phyloP scores from a whole-genome alignment of 23 red algal species.

The Gracilaria vermiculophylla region DNA sequence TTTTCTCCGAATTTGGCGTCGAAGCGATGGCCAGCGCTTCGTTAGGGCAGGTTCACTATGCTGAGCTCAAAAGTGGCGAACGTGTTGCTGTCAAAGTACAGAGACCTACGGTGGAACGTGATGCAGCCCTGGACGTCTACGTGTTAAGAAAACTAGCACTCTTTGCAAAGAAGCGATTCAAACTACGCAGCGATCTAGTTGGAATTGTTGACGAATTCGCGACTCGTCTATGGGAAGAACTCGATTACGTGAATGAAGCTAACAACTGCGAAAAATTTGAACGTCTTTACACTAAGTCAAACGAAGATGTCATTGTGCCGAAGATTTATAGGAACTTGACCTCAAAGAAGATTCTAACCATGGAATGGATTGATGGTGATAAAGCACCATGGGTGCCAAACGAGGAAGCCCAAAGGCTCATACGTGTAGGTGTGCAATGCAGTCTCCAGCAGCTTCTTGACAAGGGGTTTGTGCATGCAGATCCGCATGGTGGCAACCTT shows the following conservation, averaged over 20 bases:
- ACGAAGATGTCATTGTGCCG: slow-evolving; percentile 61
- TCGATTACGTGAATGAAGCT: slow-evolving; percentile 92
- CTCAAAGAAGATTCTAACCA: slow-evolving; percentile 59
- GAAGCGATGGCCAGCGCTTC: slow-evolving; percentile 80
- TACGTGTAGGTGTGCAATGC: slow-evolving; percentile 85
- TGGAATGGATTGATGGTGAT: slow-evolving; percentile 94
- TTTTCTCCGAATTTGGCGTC: slow-evolving; percentile 38
- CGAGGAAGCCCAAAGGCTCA: slow-evolving; percentile 78
- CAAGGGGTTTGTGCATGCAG: slow-evolving; percentile 94
- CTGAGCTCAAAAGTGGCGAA: slow-evolving; percentile 45
- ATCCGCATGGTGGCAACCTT: slow-evolving; percentile 97
- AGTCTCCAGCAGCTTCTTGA: slow-evolving; percentile 90
- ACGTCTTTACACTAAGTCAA: slow-evolving; percentile 54
- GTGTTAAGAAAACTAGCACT: slow-evolving; percentile 67
- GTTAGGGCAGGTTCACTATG: slow-evolving; percentile 89
- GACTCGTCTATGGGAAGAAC: slow-evolving; percentile 84
- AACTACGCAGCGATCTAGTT: slow-evolving; percentile 84
- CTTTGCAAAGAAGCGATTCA: slow-evolving; percentile 49
- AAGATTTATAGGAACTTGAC: slow-evolving; percentile 37
- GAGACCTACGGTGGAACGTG: slow-evolving; percentile 69
- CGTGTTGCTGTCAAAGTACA: slow-evolving; percentile 96
- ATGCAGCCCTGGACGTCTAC: slow-evolving; percentile 89
- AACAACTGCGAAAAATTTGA: slow-evolving; percentile 72
- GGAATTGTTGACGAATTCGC: slow-evolving; percentile 97
- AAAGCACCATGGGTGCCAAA: slow-evolving; percentile 68